Conservation (phyloP, 1,284 basidiomycete species). For the Leucoagaricus sp. region DNA sequence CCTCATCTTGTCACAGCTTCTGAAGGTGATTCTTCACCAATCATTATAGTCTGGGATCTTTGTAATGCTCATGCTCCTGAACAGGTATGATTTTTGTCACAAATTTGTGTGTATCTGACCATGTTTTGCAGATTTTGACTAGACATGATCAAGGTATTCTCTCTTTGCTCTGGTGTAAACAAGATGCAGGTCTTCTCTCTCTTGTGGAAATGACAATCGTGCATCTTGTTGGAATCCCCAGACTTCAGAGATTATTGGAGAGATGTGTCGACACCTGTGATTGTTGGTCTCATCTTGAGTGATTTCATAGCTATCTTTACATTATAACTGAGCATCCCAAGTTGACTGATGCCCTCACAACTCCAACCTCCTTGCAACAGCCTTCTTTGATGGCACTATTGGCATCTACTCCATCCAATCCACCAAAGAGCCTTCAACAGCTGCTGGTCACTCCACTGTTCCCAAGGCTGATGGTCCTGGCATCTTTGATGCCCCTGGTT, state of each 20-base stretch:
- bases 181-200: slow-evolving; percentile 93
- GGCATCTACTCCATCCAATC: slow-evolving; percentile 86
- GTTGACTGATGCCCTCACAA: slow-evolving; percentile 98
- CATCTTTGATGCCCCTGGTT: slow-evolving; percentile 73
- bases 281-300: not conserved
- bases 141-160: slow-evolving; percentile 97
- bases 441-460: slow-evolving; percentile 34
- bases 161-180: slow-evolving; percentile 94
- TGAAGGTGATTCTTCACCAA: slow-evolving; percentile 93
- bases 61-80: slow-evolving; percentile 96
- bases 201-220: slow-evolving; percentile 96
- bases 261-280: slow-evolving; percentile 47
- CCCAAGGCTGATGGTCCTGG: slow-evolving; percentile 69
- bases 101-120: slow-evolving; percentile 5
- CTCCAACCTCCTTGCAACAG: slow-evolving; percentile 85
- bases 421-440: slow-evolving; percentile 65
- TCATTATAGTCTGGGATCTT: slow-evolving; percentile 99
- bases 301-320: slow-evolving; percentile 73
- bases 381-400: slow-evolving; percentile 54
- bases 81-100: slow-evolving; percentile 53
- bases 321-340: slow-evolving; percentile 98
- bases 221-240: slow-evolving; percentile 97
- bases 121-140: slow-evolving; percentile 71
- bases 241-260: slow-evolving; percentile 88
- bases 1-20: slow-evolving; percentile 94